Conservation (phyloP, 2,329 filamentous ascomycete genomes). For the Aspergillus pseudoterreus region DNA sequence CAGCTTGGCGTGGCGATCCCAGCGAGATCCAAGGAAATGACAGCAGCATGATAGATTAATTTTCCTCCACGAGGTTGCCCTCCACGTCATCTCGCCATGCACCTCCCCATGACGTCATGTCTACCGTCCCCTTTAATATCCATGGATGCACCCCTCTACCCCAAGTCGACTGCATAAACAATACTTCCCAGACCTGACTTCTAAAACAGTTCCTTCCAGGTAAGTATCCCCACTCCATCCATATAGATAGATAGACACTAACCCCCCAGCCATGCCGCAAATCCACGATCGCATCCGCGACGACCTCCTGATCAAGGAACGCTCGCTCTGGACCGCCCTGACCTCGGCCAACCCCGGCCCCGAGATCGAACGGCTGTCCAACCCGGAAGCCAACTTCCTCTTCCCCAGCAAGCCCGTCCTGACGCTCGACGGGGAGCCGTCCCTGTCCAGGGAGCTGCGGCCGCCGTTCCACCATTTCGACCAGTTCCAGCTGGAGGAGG, state of each 20-base stretch:
- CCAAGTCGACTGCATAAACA: too few species aligned
- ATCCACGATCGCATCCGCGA: constrained; percentile 37
- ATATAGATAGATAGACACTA: too few species aligned
- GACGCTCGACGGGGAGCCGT: constrained; percentile 24
- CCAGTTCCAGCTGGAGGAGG: constrained; percentile 25
- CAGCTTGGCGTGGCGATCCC: constrained; percentile 2
- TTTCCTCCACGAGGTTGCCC: not conserved
- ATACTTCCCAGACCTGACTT: too few species aligned
- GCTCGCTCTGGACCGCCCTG: constrained; percentile 35
- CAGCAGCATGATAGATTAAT: not conserved
- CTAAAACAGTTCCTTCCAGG: too few species aligned
- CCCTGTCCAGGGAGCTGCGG: constrained; percentile 21
- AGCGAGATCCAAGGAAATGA: not conserved
- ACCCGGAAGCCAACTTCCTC: constrained; percentile 28
- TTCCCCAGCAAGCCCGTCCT: constrained; percentile 32
- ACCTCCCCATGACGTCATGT: constrained; percentile 7
- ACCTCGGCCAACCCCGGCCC: constrained; percentile 35
- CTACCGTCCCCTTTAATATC: not conserved
- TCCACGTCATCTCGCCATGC: constrained; percentile 9
- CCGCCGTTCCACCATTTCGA: constrained; percentile 37
- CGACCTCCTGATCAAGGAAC: constrained; percentile 33
- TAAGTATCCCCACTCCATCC: too few species aligned
- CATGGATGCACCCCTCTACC: too few species aligned
- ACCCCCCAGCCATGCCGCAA: constrained; percentile 24
- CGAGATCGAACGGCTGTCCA: constrained; percentile 30